Evolutionary conservation across 202 grass and related monocot species (phyloP), one percentile per base, ranked within the genome.

Genomic region (Setaria viridis): DNA sequence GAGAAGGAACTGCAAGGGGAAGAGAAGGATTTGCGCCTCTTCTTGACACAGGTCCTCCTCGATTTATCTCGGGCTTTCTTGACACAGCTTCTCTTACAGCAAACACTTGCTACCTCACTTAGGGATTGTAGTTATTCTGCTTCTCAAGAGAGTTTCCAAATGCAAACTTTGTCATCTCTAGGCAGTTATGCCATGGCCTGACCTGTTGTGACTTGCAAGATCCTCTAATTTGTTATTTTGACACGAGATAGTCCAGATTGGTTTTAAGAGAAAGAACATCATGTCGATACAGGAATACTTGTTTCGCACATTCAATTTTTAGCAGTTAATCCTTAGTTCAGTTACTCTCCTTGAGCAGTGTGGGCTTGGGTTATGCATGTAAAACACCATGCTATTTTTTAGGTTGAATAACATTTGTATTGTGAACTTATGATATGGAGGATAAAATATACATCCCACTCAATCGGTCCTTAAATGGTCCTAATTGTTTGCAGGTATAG

Each of bases 401-500:
- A 72, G 80, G 55, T 14, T 72, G 25, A 62, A 19, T 35, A 72
- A 19, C 11, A 60, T 48, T 33, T 72, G 7, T 49, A 3, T 72
- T 73, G 14, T 35, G 25, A 33, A 51, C 47, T 73, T 53, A 51
- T 33, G 21, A 53, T 53, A 74, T 53, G 71, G 15, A 74, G 32
- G 47, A 32, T 47, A 53, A 30, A 53, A 74, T 74, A 53, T 74
- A 53, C 29, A 53, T 35, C 15, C 7, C 13, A 70, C 35, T 57
- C 13, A 70, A 43, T 12, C 19, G 25, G 48, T 41, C 65, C 20
- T 32, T 70, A 10, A 67, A 30, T 7, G 5, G 4, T 13, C 12
- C 33, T 70, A 57, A 15, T 30, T 77, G 53, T 39, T 70, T 70
- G 50, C 79, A 81, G 79, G 79, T 95, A 25, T 25, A 85, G 76